Conservation (phyloP, 2,329 filamentous ascomycete species). For the Ophiosphaerella korrae region DNA sequence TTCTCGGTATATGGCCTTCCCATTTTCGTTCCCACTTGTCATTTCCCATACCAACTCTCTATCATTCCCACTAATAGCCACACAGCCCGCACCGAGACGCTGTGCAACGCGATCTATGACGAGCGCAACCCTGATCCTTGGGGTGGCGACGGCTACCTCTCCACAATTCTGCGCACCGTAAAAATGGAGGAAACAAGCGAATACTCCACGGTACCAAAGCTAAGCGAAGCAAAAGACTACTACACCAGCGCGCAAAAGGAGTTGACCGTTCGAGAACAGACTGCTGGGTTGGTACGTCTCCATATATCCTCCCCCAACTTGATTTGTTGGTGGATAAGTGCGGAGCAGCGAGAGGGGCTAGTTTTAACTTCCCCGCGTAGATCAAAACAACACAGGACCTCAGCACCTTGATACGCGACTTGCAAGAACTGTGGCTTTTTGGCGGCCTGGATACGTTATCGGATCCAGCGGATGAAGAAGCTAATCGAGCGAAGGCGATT, state of each 20-base stretch:
- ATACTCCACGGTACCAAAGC: conserved; percentile 11
- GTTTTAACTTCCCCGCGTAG: conserved; percentile 26
- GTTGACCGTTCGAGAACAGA: conserved; percentile 64
- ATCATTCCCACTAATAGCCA: too few relatives aligned
- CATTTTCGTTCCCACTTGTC: background rate
- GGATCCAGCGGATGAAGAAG: conserved; percentile 33
- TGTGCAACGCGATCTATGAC: conserved; percentile 52
- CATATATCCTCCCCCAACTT: background rate
- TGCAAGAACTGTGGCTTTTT: conserved; percentile 72
- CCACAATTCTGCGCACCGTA: conserved; percentile 60
- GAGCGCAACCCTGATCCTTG: conserved; percentile 45
- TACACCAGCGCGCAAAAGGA: conserved; percentile 62
- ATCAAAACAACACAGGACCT: conserved; percentile 67
- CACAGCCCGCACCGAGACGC: conserved; percentile 47
- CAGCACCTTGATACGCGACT: conserved; percentile 62
- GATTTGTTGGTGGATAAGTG: background rate
- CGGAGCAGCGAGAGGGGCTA: background rate
- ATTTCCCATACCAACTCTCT: background rate
- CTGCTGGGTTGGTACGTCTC: conserved; percentile 59
- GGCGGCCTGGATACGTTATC: conserved; percentile 64
- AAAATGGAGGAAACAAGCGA: conserved; percentile 51
- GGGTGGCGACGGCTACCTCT: conserved; percentile 50
- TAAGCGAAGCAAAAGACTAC: conserved; percentile 52
- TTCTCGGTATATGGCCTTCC: conserved; percentile 38
- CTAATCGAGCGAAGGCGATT: conserved; percentile 21